Base-by-base conservation (phyloP, 2,329 filamentous ascomycete species). In the Cylindrodendrum hubeiense region DNA sequence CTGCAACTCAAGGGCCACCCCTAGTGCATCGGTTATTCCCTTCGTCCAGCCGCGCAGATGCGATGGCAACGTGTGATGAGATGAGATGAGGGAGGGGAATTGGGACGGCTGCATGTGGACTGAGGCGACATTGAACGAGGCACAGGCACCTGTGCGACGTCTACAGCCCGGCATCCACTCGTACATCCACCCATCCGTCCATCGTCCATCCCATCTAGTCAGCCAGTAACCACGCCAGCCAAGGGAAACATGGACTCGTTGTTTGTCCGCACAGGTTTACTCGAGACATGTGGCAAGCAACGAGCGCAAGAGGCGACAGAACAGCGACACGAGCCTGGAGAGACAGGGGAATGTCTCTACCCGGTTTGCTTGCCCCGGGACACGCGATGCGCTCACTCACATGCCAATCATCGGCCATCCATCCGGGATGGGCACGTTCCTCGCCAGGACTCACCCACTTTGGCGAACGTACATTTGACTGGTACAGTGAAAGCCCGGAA, bases 321-420 rank as follows among this genome's bases (percentile, higher is more conserved):
- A 53, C 58, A 24, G 34, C 39, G 39, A 60, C 57, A 53, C 53
- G 50, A 51, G 37, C 33, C 22, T 39, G 21, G 37, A 51, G 55
- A 53, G 54, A 54, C 47, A 49, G 22, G 17, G 41, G 60, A 57
- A 58, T n/a, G 28, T 51, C 44, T 39, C 46, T 57, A 59, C 63
- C 59, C 26, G 55, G 49, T 63, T 58, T 52, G 43, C 54, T 59
- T 24, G 60, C 54, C 44, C 44, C 34, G 51, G 58, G 47, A 68
- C 59, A 58, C 63, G 56, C 66, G 65, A 69, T 68, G 58, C 34
- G 34, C 56, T 73, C 65, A 68, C 56, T 58, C 63, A 66, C 71
- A 74, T 74, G 65, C 74, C 69, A 73, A 56, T 50, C 61, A 57
- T 64, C 69, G 52, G 58, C 66, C 67, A 65, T 53, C 67, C 57